These are phyloP conservation scores for Phalaenopsis aphrodite DNA, from an alignment of 106 monocot genomes.

Conservation along the genomic window DNA sequence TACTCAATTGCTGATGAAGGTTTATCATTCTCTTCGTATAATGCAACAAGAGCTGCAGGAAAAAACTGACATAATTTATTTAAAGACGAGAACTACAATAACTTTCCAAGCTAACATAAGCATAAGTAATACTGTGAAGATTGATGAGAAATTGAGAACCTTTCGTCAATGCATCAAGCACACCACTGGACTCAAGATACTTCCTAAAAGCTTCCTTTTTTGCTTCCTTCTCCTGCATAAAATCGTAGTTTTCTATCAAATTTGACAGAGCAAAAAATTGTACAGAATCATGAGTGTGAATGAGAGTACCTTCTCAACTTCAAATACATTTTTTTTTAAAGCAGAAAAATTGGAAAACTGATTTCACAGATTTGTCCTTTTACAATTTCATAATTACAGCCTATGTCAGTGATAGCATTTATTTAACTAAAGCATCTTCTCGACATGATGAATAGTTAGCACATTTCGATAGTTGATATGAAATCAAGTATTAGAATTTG, in stretches of 20 bases:
- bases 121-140: not conserved
- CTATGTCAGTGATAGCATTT: not conserved
- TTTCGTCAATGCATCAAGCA: slow-evolving; percentile 90
- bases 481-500: not conserved
- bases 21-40: slow-evolving; percentile 82
- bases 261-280: not conserved
- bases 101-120: not conserved
- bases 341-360: not conserved
- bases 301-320: not conserved
- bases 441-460: not conserved
- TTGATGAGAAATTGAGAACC: slow-evolving; percentile 50
- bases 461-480: not conserved
- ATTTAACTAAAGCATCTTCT: not conserved
- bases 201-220: slow-evolving; percentile 95
- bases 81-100: not conserved
- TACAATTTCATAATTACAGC: not conserved
- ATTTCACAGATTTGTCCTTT: not conserved
- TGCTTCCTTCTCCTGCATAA: slow-evolving; percentile 72
- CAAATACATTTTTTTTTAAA: not conserved
- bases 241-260: not conserved
- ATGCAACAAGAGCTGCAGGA: slow-evolving; percentile 70
- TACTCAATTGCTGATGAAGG: slow-evolving; percentile 78
- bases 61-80: not conserved
- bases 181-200: slow-evolving; percentile 83
- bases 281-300: not conserved